Evolutionary conservation across 2,329 filamentous ascomycete species (phyloP).

Genomic region (Aaosphaeria pasadenensis): DNA sequence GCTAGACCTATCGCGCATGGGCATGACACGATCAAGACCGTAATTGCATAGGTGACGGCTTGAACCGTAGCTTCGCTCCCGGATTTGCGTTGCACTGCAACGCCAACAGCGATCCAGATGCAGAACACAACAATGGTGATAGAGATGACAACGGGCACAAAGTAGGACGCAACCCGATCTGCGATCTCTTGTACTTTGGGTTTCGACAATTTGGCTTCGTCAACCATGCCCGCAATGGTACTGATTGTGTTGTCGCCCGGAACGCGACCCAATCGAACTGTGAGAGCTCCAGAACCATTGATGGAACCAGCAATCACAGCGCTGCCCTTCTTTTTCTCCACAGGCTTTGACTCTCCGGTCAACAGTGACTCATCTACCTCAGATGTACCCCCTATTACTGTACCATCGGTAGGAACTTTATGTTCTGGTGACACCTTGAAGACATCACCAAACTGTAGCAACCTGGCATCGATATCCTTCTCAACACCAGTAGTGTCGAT

Average conservation of each 20-base stretch:
- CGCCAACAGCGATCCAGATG: slow-evolving; percentile 63
- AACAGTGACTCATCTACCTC: slow-evolving; percentile 76
- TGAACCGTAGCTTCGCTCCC: slow-evolving; percentile 52
- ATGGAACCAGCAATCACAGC: slow-evolving; percentile 63
- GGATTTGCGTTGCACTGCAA: slow-evolving; percentile 33
- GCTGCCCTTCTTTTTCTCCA: slow-evolving; percentile 55
- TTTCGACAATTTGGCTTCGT: slow-evolving; percentile 67
- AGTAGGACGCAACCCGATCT: slow-evolving; percentile 64
- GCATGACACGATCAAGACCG: slow-evolving; percentile 73
- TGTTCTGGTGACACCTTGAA: slow-evolving; percentile 63
- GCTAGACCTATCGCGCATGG: slow-evolving; percentile 75
- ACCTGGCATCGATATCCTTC: slow-evolving; percentile 60
- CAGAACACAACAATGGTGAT: slow-evolving; percentile 59
- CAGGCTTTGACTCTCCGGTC: slow-evolving; percentile 65
- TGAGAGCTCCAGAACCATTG: slow-evolving; percentile 51
- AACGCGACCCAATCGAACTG: slow-evolving; percentile 56
- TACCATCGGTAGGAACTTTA: slow-evolving; percentile 66
- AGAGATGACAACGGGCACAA: slow-evolving; percentile 63
- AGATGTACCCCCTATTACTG: slow-evolving; percentile 57
- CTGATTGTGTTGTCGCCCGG: slow-evolving; percentile 70
- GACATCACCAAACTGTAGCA: slow-evolving; percentile 68
- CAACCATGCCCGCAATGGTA: slow-evolving; percentile 67
- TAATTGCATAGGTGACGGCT: slow-evolving; percentile 70
- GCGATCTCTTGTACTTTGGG: slow-evolving; percentile 67
- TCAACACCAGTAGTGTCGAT: slow-evolving; percentile 42